A percentile compares a stretch with the other conserved stretches of the same genome.
These are phyloP conservation scores for Cercospora citrullina DNA, from an alignment of 2,329 filamentous ascomycete species.

Conservation along the genomic window DNA sequence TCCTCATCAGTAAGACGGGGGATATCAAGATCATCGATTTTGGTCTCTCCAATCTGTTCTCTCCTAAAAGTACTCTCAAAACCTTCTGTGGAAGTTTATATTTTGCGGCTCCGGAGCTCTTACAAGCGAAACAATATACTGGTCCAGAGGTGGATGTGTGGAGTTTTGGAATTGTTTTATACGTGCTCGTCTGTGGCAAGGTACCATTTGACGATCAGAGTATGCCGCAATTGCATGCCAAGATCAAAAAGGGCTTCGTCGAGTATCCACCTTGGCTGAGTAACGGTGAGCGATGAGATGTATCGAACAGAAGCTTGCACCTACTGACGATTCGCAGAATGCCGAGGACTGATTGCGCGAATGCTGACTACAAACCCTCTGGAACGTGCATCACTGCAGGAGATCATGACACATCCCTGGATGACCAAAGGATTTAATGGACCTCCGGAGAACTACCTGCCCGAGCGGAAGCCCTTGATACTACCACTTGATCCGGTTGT, in stretches of 20 bases:
- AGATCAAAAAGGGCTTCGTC: slow-evolving; percentile 95
- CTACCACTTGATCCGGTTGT: slow-evolving; percentile 81
- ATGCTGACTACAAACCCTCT: slow-evolving; percentile 96
- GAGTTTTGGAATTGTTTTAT: slow-evolving; percentile 98
- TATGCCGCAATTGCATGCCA: slow-evolving; percentile 96
- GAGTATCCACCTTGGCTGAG: slow-evolving; percentile 95
- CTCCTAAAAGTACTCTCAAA: slow-evolving; percentile 80
- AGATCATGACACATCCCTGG: slow-evolving; percentile 96
- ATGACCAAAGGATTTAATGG: slow-evolving; percentile 87
- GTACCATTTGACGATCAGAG: slow-evolving; percentile 99
- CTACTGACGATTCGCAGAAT: slow-evolving; percentile 62
- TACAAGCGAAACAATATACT: slow-evolving; percentile 91
- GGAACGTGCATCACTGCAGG: slow-evolving; percentile 79
- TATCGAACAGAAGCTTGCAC: background rate
- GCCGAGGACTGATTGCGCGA: slow-evolving; percentile 84
- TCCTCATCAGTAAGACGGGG: slow-evolving; percentile 96
- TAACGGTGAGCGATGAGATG: slow-evolving; percentile 62
- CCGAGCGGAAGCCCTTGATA: slow-evolving; percentile 77
- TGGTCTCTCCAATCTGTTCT: slow-evolving; percentile 92
- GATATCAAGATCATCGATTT: slow-evolving; percentile 99
- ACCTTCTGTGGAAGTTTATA: slow-evolving; percentile 98
- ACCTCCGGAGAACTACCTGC: slow-evolving; percentile 86
- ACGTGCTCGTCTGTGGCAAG: slow-evolving; percentile 95
- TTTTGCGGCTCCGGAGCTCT: slow-evolving; percentile 90
- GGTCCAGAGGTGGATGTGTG: slow-evolving; percentile 96